Evolutionary conservation across 495 filamentous ascomycete genomes (phyloP).

Genomic region (Hypoxylon subgilvum): DNA sequence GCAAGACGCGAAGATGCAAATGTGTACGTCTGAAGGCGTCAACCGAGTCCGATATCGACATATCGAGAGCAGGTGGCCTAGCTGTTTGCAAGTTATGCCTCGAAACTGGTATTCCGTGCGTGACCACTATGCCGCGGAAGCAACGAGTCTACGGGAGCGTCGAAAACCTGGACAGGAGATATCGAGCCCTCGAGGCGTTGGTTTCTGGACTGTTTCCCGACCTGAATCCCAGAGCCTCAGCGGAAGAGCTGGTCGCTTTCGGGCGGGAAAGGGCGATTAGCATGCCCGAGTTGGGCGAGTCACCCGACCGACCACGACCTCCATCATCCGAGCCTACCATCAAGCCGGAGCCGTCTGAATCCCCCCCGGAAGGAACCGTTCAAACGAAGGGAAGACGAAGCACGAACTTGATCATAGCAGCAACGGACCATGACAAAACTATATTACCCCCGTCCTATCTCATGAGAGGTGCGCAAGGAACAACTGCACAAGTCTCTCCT

Average conservation of each 20-base stretch:
- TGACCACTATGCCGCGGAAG: constrained; percentile 55
- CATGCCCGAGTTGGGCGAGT: constrained; percentile 41
- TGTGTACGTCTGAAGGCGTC: constrained; percentile 42
- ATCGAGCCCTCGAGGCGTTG: constrained; percentile 53
- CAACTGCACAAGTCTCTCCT: constrained; percentile 3
- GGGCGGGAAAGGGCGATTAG: constrained; percentile 39
- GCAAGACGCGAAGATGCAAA: constrained; percentile 47
- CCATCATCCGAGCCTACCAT: background rate
- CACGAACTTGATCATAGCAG: constrained; percentile 19
- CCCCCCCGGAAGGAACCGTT: background rate
- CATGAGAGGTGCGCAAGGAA: background rate
- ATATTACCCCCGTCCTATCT: constrained; percentile 31
- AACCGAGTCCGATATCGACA: constrained; percentile 8
- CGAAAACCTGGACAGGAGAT: constrained; percentile 54
- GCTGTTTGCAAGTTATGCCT: constrained; percentile 48
- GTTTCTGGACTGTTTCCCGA: constrained; percentile 54
- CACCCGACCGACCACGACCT: background rate
- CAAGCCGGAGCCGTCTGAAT: background rate
- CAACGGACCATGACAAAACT: constrained; percentile 15
- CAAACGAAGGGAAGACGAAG: background rate
- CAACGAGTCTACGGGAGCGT: constrained; percentile 58
- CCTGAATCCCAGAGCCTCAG: constrained; percentile 45
- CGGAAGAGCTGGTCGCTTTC: constrained; percentile 44
- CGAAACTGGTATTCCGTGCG: constrained; percentile 49
- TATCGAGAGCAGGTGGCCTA: constrained; percentile 26